Evolutionary conservation across 2,329 filamentous ascomycete species (phyloP).

Genomic region (Scedosporium apiospermum): DNA sequence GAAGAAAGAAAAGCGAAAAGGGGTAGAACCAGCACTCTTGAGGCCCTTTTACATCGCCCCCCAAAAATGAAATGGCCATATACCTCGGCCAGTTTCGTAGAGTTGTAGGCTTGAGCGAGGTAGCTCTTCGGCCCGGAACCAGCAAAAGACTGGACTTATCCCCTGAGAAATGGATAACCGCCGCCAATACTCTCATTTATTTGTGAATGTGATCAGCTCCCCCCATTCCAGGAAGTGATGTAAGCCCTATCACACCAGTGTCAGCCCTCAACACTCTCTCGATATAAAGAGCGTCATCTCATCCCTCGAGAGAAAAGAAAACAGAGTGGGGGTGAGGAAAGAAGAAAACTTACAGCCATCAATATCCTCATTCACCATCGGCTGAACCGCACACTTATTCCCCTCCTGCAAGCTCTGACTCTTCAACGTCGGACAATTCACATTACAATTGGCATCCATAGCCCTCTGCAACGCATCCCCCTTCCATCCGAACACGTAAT

Average conservation of each 20-base stretch:
- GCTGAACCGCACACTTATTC: constrained; percentile 22
- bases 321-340: not conserved
- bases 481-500: constrained; percentile 30
- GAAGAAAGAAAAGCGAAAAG: no score
- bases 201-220: not conserved
- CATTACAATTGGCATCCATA: constrained; percentile 8
- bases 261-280: not conserved
- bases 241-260: not conserved
- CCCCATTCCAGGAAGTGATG: not conserved
- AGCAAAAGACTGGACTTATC: not conserved
- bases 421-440: constrained; percentile 17
- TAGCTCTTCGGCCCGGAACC: not conserved
- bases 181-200: not conserved
- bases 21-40: no score
- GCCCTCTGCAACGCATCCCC: constrained; percentile 20
- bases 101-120: not conserved
- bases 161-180: no score
- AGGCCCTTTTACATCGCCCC: no score
- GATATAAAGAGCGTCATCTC: not conserved
- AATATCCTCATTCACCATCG: constrained; percentile 19
- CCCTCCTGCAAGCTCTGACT: constrained; percentile 19
- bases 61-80: no score
- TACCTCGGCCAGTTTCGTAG: no score
- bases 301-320: not conserved
- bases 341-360: constrained; percentile 20